Evolutionary conservation across 1,284 basidiomycete species (phyloP).

Genomic region (Sanguinoderma infundibulare): DNA sequence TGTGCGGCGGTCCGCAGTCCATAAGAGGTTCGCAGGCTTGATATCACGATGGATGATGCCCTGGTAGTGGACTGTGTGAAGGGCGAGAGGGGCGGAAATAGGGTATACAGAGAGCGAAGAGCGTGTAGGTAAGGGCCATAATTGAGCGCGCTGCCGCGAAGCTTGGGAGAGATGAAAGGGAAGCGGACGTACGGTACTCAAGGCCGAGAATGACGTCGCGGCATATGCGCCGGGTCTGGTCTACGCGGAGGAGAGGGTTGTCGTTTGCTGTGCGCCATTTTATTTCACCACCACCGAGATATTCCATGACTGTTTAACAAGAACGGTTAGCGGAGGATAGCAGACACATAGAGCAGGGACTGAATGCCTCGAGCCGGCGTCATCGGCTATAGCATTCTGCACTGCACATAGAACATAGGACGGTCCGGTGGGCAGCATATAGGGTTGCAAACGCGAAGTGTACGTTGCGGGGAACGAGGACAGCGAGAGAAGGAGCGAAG

Average conservation of each 20-base stretch:
- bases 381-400: background rate
- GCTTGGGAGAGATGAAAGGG: background rate
- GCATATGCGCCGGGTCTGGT: slow-evolving; percentile 86
- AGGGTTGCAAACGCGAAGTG: background rate
- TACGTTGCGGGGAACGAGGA: background rate
- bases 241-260: slow-evolving; percentile 80
- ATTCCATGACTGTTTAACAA: slow-evolving; percentile 82
- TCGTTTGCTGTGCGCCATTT: slow-evolving; percentile 76
- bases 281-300: slow-evolving; percentile 93
- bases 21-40: slow-evolving; percentile 97
- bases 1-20: slow-evolving; percentile 78
- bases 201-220: slow-evolving; percentile 93
- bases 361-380: background rate
- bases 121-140: background rate
- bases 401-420: background rate
- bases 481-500: slow-evolving; percentile 26
- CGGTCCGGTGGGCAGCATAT: background rate
- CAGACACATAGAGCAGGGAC: background rate
- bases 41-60: slow-evolving; percentile 99
- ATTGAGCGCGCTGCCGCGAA: slow-evolving; percentile 9
- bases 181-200: slow-evolving; percentile 78
- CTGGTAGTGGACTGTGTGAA: slow-evolving; percentile 83
- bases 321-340: background rate
- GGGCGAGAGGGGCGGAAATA: background rate
- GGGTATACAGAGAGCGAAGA: slow-evolving; percentile 3